Base-by-base conservation (phyloP, 257 asterid genomes). In the Nicotiana paniculata region DNA sequence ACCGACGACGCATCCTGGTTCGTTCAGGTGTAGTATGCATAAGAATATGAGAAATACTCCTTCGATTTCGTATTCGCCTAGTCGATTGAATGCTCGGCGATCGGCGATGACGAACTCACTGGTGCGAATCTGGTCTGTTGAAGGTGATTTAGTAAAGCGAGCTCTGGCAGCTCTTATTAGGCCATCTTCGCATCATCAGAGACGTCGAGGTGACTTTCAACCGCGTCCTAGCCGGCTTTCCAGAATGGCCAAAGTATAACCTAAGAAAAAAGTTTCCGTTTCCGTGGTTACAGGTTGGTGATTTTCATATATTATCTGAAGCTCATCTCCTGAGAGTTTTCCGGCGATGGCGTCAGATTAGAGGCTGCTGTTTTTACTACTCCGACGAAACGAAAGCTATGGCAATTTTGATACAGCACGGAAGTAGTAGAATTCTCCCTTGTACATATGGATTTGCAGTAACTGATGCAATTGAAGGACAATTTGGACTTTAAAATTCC, bases 81-180 rank as follows among this genome's bases (percentile, higher is more conserved):
- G 89, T 86, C 86, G 93, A 46, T 65, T 92, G 91, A 93, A 94
- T 80, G 91, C 91, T 87, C 91, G 95, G 88, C 88, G 98, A 86
- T 94, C 98, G 11, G 97, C 98, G 79, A 92, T 94, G 98, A 92
- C 95, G 86, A 94, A 92, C 85, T 91, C 98, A n/a, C 89, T 92
- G 43, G 98, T 94, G 54, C 86, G 97, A 79, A 91, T 92, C 78
- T 96, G 97, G 2, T 65, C 84, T 10, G 84, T 81, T 13, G 84
- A 81, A 70, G 84, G 84, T 33, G 84, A 81, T 81, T 39, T 70
- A 8, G 84, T 81, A 80, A 81, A 81, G n/a, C 80, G 84, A 15
- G 84, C 84, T 21, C 58, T 81, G 61, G 35, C 84, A 5, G 84
- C 84, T 37, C 80, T 81, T 16, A 81, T 81, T 70, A 75, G 84